Evolutionary conservation across 2,329 filamentous ascomycete species (phyloP), one percentile per base, ranked within the genome.

Genomic region (Fusarium xyrophilum): DNA sequence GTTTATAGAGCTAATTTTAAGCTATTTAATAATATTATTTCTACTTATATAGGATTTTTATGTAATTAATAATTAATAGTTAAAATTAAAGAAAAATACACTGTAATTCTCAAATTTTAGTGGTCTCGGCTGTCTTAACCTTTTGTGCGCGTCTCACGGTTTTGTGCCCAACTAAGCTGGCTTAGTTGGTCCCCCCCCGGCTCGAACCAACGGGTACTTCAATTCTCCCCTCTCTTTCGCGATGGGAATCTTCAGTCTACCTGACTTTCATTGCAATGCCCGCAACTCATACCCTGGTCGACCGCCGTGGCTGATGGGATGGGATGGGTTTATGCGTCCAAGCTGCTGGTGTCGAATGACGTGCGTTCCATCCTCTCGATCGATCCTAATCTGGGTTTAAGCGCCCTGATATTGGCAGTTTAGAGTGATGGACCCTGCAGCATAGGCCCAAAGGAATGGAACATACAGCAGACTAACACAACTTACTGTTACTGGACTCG

Each of bases 291-390:
- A 60, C 66, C 62, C 60, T 55, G 43, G 48, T 42, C 53, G 30
- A 60, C 40, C 66, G 52, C 58, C 59, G 53, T 70, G 68, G 59
- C 56, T 56, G 47, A 55, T 47, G 42, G 23, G 51, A 44, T 44
- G 40, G 40, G 23, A 55, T 44, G 44, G 28, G 30, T 43, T 39
- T 33, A 33, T 42, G 61, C 59, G 52, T 52, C 72, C 71, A 68
- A 57, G 60, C 67, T 56, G 33, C 48, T 63, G 71, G 71, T 52
- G 68, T 72, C 69, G 68, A 74, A 68, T 73, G 70, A 70, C 68
- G 67, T 72, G 62, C 56, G 63, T 63, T 46, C 60, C 52, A 33
- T 53, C 50, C 58, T 63, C 50, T 63, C 36, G 60, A 63, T 63
- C 48, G 46, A 63, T 51, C 57, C 56, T 52, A 59, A 61, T 56